These are phyloP conservation scores for Strobilomyces confusus DNA, from an alignment of 768 basidiomycete species.

Conservation along the genomic window DNA sequence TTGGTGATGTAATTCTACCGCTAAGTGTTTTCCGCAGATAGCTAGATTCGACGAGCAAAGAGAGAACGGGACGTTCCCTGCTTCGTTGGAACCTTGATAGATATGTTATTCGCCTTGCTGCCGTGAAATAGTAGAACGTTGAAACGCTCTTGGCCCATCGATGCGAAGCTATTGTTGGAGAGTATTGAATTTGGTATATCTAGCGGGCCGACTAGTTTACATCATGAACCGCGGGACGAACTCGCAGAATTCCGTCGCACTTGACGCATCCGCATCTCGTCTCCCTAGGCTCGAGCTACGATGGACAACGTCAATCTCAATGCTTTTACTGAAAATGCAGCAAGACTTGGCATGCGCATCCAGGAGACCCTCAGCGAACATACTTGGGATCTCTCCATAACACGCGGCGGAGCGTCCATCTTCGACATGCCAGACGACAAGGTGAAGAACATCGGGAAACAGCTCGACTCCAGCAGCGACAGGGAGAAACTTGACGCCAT, in stretches of 20 bases:
- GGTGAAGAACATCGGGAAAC: conserved; percentile 73
- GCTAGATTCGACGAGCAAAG: conserved; percentile 92
- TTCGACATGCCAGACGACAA: conserved; percentile 80
- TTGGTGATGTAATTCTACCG: neutral
- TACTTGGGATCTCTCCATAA: conserved; percentile 65
- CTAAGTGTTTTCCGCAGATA: conserved; percentile 45
- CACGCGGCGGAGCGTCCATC: conserved; percentile 49
- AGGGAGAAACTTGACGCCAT: conserved; percentile 91
- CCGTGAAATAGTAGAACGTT: conserved; percentile 12
- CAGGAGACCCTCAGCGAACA: conserved; percentile 82
- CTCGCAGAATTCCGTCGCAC: neutral
- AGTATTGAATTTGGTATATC: neutral
- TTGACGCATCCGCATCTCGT: neutral
- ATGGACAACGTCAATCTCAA: conserved; percentile 36
- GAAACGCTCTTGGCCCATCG: neutral
- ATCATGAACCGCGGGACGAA: too few species aligned
- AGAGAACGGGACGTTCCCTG: conserved; percentile 89
- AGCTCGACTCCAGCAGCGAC: conserved; percentile 86
- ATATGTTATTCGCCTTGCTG: neutral
- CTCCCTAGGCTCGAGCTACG: conserved; percentile 1
- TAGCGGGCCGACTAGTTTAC: too few species aligned
- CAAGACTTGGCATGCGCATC: conserved; percentile 75
- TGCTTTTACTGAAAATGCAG: conserved; percentile 72
- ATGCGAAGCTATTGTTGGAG: too few species aligned
- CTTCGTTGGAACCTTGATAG: conserved; percentile 74